phyloP scores from a whole-genome alignment of 768 basidiomycete genomes.

The Hebeloma cylindrosporum region DNA sequence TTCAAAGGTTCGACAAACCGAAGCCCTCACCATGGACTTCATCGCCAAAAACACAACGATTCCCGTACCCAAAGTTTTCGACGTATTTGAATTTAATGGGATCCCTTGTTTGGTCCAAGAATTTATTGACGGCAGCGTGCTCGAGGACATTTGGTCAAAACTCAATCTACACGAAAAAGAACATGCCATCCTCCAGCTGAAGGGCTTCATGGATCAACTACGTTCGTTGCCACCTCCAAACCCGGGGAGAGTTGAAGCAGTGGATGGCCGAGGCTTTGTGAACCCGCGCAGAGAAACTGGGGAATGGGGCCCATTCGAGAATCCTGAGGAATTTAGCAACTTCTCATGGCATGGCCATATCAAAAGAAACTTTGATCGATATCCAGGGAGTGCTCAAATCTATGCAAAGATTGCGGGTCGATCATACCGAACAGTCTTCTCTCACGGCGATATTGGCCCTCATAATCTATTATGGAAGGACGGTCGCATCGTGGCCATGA shows the following conservation, averaged over 20 bases:
- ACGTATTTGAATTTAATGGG: conserved; percentile 7
- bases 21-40: conserved; percentile 23
- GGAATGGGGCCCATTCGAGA: conserved; percentile 7
- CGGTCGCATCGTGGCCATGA: conserved; percentile 22
- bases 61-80: conserved; percentile 22
- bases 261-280: conserved; percentile 6
- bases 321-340: conserved; percentile 1
- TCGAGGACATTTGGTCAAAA: conserved; percentile 2
- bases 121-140: conserved; percentile 15
- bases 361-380: not conserved
- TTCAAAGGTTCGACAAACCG: conserved; percentile 7
- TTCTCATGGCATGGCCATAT: not conserved
- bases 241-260: conserved; percentile 11
- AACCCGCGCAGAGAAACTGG: not conserved
- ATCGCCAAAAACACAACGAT: conserved; percentile 22
- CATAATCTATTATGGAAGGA: conserved; percentile 26
- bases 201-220: conserved; percentile 14
- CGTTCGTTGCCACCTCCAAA: conserved; percentile 14
- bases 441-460: conserved; percentile 25
- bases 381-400: not conserved
- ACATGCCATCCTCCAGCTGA: conserved; percentile 5
- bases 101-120: conserved; percentile 17
- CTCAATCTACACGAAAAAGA: conserved; percentile 1
- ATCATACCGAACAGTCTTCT: conserved; percentile 15
- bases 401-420: conserved; percentile 4